Evolutionary conservation across 1,284 basidiomycete genomes (phyloP), one percentile per base, ranked within the genome.

Genomic region (Ganoderma boninense): DNA sequence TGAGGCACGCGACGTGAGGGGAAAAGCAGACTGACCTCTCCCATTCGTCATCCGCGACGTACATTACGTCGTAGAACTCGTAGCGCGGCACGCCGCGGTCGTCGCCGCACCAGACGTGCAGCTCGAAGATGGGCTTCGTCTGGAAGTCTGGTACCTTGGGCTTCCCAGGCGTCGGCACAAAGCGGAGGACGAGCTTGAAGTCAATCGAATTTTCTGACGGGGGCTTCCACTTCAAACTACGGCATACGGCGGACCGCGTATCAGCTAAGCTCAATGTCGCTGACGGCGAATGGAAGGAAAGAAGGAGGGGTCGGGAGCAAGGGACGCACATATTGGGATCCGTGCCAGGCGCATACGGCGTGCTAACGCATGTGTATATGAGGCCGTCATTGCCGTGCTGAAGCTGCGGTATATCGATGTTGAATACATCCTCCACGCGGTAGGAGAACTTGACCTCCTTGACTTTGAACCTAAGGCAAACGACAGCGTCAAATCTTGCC

Each of bases 131-230:
- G 0, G 98, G 98, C 81, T 97, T 98, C 11, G 92, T 92, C 66
- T 84, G 85, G 71, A 92, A 93, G 78, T 99, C 96, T 0, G 95
- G 94, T 76, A 90, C 82, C 8, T 81, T 76, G 0, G 88, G 86
- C 69, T 90, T 81, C 40, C 84, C 82, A 10, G 79, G 80, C 38
- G 82, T 80, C 2, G 96, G 90, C 2, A 97, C 97, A 80, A 99
- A 99, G 46, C 95, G 91, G 23, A 99, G 86, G 65, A 97, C 88
- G 16, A 99, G 91, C 79, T 96, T 96, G 85, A 99, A 99, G 82
- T 99, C 98, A 78, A 99, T 94, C 4, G 96, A 97, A 81, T 99
- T 99, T 79, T 99, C 98, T 2, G 93, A 95, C 3, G 98, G 97
- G 1, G 97, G 97, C 82, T 99, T 99, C 98, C 98, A 99, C 81